These are phyloP conservation scores for Colletotrichum sp. DNA, from an alignment of 2,329 filamentous ascomycete genomes.

Conservation along the genomic window DNA sequence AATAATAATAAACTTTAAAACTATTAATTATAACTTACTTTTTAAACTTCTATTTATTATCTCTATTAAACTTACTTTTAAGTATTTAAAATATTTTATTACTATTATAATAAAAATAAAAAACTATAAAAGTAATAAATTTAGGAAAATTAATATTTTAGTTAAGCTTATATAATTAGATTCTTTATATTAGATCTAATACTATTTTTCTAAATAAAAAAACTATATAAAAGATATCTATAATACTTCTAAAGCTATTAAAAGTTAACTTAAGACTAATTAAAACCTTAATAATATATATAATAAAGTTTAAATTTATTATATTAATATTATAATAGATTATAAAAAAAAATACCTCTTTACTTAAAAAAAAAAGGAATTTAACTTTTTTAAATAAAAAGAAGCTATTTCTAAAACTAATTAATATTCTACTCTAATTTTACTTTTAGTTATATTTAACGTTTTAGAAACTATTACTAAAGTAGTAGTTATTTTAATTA, in stretches of 20 bases:
- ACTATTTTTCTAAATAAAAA: not conserved
- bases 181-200: not conserved
- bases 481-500: not conserved
- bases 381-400: not conserved
- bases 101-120: not conserved
- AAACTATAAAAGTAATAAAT: not conserved
- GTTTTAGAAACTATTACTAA: not conserved
- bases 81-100: not conserved
- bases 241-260: not conserved
- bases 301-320: not conserved
- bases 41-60: not conserved
- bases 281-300: not conserved
- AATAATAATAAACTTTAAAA: not conserved
- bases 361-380: not conserved
- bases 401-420: not conserved
- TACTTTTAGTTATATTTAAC: not conserved
- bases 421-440: not conserved
- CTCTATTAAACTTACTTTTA: not conserved
- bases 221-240: not conserved
- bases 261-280: not conserved
- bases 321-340: not conserved
- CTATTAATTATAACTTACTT: not conserved
- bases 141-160: not conserved
- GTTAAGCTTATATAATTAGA: not conserved
- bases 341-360: not conserved